Evolutionary conservation across 495 filamentous ascomycete species (phyloP).

Genomic region (Penicillium manginii): DNA sequence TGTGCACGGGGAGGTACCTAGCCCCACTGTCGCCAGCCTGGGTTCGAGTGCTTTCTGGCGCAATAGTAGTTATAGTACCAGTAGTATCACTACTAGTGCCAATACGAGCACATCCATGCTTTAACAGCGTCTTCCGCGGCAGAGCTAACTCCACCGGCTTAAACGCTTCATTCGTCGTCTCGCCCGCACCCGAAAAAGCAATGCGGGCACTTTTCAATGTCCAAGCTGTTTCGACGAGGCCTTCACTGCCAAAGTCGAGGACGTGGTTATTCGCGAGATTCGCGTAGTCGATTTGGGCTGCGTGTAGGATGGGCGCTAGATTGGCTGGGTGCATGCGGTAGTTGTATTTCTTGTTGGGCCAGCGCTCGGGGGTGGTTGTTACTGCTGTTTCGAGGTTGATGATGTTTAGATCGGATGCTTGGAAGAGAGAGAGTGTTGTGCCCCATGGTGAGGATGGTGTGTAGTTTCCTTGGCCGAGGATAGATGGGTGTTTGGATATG

Average conservation of each 20-base stretch:
- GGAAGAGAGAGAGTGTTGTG: slow-evolving; percentile 37
- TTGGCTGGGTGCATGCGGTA: slow-evolving; percentile 50
- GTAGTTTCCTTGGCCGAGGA: slow-evolving; percentile 25
- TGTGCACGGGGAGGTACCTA: slow-evolving; percentile 18
- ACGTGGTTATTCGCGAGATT: slow-evolving; percentile 47
- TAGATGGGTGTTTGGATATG: slow-evolving; percentile 13
- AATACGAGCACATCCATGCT: not conserved
- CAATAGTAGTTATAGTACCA: no score
- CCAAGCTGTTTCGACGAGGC: slow-evolving; percentile 38
- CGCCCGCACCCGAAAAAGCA: slow-evolving; percentile 33
- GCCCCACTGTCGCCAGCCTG: not conserved
- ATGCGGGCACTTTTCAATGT: slow-evolving; percentile 28
- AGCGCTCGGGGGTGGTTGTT: slow-evolving; percentile 33
- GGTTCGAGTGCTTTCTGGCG: no score
- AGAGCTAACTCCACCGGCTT: slow-evolving; percentile 14
- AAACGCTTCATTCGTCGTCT: slow-evolving; percentile 30
- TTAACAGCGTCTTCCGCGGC: not conserved
- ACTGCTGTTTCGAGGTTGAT: slow-evolving; percentile 51
- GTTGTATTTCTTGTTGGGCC: slow-evolving; percentile 48
- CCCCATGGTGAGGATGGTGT: slow-evolving; percentile 38
- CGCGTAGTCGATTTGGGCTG: slow-evolving; percentile 37
- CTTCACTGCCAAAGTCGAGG: slow-evolving; percentile 39
- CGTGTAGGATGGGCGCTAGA: slow-evolving; percentile 29
- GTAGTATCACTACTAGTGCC: not conserved
- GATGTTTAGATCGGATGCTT: slow-evolving; percentile 33